Conservation (phyloP, 495 filamentous ascomycete species). For the Oidiodendron maius region DNA sequence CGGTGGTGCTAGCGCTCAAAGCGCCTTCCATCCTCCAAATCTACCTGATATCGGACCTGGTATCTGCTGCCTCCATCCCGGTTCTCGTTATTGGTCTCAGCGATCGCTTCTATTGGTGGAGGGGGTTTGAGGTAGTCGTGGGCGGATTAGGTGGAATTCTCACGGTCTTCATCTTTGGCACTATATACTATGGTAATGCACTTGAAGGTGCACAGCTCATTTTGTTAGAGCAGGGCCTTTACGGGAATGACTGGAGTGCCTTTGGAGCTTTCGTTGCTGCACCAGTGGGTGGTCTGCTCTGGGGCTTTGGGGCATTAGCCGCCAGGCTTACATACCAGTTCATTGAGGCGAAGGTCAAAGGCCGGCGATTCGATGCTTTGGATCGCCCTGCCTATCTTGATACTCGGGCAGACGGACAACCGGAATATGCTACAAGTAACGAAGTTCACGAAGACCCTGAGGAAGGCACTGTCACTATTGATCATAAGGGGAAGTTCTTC, state of each 20-base stretch:
- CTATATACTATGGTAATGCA: conserved; percentile 61
- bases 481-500: conserved; percentile 48
- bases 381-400: conserved; percentile 41
- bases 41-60: conserved; percentile 69
- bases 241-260: conserved; percentile 64
- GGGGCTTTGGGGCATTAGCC: conserved; percentile 53
- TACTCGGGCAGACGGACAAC: conserved; percentile 4
- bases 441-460: conserved; percentile 17
- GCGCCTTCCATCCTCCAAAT: conserved; percentile 68
- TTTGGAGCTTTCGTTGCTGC: conserved; percentile 79
- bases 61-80: conserved; percentile 64
- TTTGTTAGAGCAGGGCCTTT: conserved; percentile 63
- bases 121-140: conserved; percentile 67
- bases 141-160: conserved; percentile 67
- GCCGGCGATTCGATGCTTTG: conserved; percentile 54
- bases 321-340: conserved; percentile 48
- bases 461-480: conserved; percentile 26
- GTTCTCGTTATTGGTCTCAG: conserved; percentile 60
- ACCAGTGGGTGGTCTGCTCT: conserved; percentile 64
- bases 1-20: conserved; percentile 63
- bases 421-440: conserved; percentile 24
- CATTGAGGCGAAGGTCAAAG: conserved; percentile 41
- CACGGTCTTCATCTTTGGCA: conserved; percentile 70
- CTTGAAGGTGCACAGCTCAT: conserved; percentile 58
- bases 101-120: conserved; percentile 60